Conservation (phyloP, 495 filamentous ascomycete genomes). For the Cenococcum geophilum region DNA sequence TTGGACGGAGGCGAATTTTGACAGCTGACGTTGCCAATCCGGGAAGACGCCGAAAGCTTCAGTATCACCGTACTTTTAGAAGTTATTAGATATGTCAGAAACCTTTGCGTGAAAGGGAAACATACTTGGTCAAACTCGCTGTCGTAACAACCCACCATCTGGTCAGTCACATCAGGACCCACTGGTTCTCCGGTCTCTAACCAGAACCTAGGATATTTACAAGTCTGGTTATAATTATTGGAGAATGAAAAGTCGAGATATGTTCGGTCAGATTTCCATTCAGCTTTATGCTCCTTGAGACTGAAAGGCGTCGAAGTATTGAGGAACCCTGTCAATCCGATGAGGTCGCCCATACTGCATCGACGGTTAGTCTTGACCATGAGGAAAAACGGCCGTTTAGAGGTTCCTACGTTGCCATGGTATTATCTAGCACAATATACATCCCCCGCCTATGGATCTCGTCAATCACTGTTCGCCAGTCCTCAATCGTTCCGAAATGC, state of each 20-base stretch:
- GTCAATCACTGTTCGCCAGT: conserved; percentile 58
- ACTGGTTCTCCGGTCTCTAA: conserved; percentile 54
- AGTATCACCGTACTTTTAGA: conserved; percentile 55
- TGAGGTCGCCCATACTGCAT: conserved; percentile 43
- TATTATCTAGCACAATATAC: conserved; percentile 70
- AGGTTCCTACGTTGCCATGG: conserved; percentile 56
- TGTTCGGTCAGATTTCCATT: conserved; percentile 41
- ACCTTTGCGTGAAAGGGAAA: not conserved
- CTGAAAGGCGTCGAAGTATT: conserved; percentile 43
- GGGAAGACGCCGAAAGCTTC: conserved; percentile 64
- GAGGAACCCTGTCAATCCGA: conserved; percentile 44
- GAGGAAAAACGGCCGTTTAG: too few relatives aligned
- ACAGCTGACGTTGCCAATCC: conserved; percentile 62
- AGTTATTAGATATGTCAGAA: not conserved
- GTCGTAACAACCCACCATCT: conserved; percentile 56
- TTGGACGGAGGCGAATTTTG: conserved; percentile 70
- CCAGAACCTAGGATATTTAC: conserved; percentile 62
- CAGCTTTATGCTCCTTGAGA: conserved; percentile 41
- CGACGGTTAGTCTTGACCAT: too few relatives aligned
- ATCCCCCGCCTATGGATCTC: conserved; percentile 64
- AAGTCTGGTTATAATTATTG: conserved; percentile 54
- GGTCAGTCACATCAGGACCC: conserved; percentile 41
- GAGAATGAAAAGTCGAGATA: conserved; percentile 56
- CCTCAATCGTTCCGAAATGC: conserved; percentile 58
- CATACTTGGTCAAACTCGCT: conserved; percentile 57